Evolutionary conservation across 768 basidiomycete species (phyloP).

Genomic region (Trichaptum fuscoviolaceum): DNA sequence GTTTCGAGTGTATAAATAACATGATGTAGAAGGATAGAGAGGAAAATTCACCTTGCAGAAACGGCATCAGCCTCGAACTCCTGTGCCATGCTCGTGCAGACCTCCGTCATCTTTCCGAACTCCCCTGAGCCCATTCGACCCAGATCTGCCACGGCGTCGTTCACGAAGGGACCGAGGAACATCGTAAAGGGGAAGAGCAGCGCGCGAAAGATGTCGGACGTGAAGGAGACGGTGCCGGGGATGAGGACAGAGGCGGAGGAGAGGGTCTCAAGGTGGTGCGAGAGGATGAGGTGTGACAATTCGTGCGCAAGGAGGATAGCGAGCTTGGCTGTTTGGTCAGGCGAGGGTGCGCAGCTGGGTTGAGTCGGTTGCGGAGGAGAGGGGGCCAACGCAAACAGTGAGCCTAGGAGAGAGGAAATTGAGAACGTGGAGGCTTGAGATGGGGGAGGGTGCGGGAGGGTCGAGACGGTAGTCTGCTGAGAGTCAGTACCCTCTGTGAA

Average conservation of each 20-base stretch:
- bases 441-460: constrained; percentile 12
- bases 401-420: constrained; percentile 45
- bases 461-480: background rate
- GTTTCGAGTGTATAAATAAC: constrained; percentile 5
- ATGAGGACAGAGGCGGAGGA: constrained; percentile 50
- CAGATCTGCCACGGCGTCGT: constrained; percentile 83
- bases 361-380: constrained; percentile 28
- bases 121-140: constrained; percentile 76
- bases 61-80: constrained; percentile 94
- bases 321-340: constrained; percentile 81
- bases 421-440: constrained; percentile 32
- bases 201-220: constrained; percentile 25
- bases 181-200: constrained; percentile 30
- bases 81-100: constrained; percentile 75
- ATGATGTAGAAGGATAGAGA: constrained; percentile 4
- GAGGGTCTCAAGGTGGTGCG: constrained; percentile 90
- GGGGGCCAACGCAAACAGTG: constrained; percentile 29
- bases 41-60: constrained; percentile 57
- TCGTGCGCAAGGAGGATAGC: constrained; percentile 93
- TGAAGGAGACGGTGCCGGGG: constrained; percentile 26
- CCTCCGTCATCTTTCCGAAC: constrained; percentile 62
- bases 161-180: constrained; percentile 83
- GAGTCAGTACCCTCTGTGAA: constrained; percentile 5
- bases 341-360: constrained; percentile 50
- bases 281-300: constrained; percentile 83